phyloP scores from a whole-genome alignment of 169 alveolate genomes.

The Eimeria necatrix region DNA sequence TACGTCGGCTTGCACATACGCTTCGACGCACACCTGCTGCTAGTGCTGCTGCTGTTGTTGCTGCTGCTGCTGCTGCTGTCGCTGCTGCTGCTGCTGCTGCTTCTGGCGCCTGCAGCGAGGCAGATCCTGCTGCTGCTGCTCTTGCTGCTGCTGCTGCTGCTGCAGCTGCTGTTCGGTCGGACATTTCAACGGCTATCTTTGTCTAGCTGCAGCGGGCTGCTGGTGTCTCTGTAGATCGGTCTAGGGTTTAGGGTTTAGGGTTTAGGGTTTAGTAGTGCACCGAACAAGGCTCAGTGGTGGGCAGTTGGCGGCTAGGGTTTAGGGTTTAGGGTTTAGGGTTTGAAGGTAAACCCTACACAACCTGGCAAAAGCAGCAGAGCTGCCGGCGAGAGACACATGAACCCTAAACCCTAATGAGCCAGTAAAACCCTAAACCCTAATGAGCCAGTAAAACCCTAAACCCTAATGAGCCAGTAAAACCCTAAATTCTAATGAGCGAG shows the following conservation, averaged over 20 bases:
- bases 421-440: too few relatives aligned
- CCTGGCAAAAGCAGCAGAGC: neutral
- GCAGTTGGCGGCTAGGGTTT: neutral
- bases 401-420: neutral
- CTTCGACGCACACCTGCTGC: neutral
- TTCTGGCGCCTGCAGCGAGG: neutral
- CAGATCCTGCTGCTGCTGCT: slow-evolving; percentile 57
- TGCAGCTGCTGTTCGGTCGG: slow-evolving; percentile 81
- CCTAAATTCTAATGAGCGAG: neutral
- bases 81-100: neutral
- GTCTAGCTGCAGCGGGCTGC: neutral
- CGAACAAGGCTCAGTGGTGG: neutral
- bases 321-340: slow-evolving; percentile 9
- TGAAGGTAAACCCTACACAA: neutral
- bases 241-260: neutral
- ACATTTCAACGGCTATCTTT: slow-evolving; percentile 80
- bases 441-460: neutral
- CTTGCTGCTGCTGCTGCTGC: slow-evolving; percentile 63
- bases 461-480: too few relatives aligned
- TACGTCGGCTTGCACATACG: neutral
- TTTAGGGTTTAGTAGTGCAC: neutral
- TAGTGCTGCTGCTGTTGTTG: neutral
- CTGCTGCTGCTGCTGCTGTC: neutral
- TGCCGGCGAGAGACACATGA: neutral
- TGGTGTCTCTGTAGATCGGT: neutral